Percentiles rank a stretch among this genome's conserved stretches.
These are phyloP conservation scores for barley (Hordeum vulgare) DNA, from an alignment of 176 grass and related monocot species.

Conservation along the genomic window MorexV3_pseudomolecules_assembly NC_058522.1:405859013-405859512, in stretches of 20 bases:
- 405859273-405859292: background rate
- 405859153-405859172: background rate
- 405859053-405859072: background rate
- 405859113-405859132: background rate
- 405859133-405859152: background rate
- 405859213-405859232: background rate
- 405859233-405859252: background rate
- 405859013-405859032: background rate
- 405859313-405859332: background rate
- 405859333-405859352: background rate
- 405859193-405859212: background rate
- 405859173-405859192: background rate
- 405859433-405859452: background rate
- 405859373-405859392: background rate
- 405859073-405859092: slow-evolving; percentile 2
- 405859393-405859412: background rate
- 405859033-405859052: background rate
- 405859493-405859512: slow-evolving; percentile 14
- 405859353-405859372: background rate
- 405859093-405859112: background rate
- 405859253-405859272: background rate
- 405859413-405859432: background rate
- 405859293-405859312: too few relatives aligned
- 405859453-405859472: background rate
- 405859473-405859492: background rate